Evolutionary conservation across 306 rosid genomes (phyloP).

Genomic region (Medicago arabica): DNA sequence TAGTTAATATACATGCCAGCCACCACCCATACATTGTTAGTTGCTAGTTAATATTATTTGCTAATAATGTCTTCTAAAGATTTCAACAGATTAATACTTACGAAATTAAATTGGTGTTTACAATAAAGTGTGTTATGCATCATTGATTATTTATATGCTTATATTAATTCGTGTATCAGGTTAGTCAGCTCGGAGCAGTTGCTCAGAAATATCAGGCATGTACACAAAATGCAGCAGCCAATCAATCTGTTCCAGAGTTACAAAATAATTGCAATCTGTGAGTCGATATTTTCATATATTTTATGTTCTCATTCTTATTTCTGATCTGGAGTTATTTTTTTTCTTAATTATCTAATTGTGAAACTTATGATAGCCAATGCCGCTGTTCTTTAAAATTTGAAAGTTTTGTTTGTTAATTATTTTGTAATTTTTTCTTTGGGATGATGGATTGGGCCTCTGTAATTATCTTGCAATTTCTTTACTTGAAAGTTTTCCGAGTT

Average conservation of each 20-base stretch:
- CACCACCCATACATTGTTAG: constrained; percentile 1
- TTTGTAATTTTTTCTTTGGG: no score
- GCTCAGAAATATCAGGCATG: constrained; percentile 96
- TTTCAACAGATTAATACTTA: constrained; percentile 5
- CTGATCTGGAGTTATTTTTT: background rate
- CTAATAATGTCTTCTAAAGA: constrained; percentile 2
- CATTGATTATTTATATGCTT: constrained; percentile 8
- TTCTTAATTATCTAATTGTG: constrained; percentile 5
- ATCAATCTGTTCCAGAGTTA: constrained; percentile 86
- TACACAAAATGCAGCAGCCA: constrained; percentile 86
- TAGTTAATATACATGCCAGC: constrained; percentile 25
- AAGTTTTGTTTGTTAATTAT: background rate
- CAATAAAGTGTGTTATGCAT: constrained; percentile 15
- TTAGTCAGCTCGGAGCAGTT: constrained; percentile 92
- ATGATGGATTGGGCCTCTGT: background rate
- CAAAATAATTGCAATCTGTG: constrained; percentile 96
- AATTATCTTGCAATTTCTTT: constrained; percentile 11
- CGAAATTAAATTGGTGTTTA: constrained; percentile 5
- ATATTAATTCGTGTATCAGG: constrained; percentile 61
- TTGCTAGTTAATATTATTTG: constrained; percentile 4
- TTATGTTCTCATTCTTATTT: constrained; percentile 38
- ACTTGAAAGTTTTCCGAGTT: background rate
- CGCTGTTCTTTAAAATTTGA: constrained; percentile 5
- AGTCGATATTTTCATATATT: constrained; percentile 41
- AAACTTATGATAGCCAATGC: background rate